These are phyloP conservation scores for Pyrenochaeta sp. DNA, from an alignment of 2,329 filamentous ascomycete species.

Conservation along the genomic window DNA sequence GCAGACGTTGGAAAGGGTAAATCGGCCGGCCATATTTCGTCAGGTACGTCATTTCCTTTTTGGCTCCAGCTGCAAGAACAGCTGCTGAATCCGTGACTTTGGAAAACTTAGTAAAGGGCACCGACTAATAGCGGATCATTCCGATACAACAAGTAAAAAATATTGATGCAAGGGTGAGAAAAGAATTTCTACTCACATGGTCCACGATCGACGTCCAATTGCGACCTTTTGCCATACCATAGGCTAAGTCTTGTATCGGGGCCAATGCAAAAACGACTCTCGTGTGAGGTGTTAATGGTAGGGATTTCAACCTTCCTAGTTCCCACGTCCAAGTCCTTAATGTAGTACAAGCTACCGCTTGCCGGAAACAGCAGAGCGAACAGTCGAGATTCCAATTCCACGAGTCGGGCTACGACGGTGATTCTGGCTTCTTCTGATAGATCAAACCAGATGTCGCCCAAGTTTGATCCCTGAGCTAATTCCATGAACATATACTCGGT, in stretches of 20 bases:
- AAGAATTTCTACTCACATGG: constrained; percentile 36
- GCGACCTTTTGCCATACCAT: constrained; percentile 40
- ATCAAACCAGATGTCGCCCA: constrained; percentile 45
- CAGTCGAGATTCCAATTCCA: constrained; percentile 37
- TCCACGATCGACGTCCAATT: constrained; percentile 36
- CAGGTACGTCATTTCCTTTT: constrained; percentile 43
- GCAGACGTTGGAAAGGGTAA: constrained; percentile 40
- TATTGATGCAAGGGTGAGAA: not conserved
- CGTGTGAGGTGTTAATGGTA: constrained; percentile 3
- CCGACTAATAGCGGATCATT: too few relatives aligned
- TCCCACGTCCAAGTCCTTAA: constrained; percentile 15
- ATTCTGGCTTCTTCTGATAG: constrained; percentile 29
- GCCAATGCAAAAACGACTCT: constrained; percentile 37
- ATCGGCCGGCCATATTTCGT: constrained; percentile 35
- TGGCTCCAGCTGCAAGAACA: constrained; percentile 37
- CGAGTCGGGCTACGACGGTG: constrained; percentile 32
- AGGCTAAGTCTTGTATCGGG: constrained; percentile 35
- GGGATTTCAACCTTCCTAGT: constrained; percentile 22
- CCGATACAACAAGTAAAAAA: too few relatives aligned
- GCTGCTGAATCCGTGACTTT: constrained; percentile 32
- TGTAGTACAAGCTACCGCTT: constrained; percentile 43
- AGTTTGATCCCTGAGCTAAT: constrained; percentile 39
- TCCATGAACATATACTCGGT: constrained; percentile 52
- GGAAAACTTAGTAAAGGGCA: constrained; percentile 19
- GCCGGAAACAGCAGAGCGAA: constrained; percentile 38